phyloP scores from a whole-genome alignment of 2,329 filamentous ascomycete species.

The Fusarium tanahbumbuense region DNA sequence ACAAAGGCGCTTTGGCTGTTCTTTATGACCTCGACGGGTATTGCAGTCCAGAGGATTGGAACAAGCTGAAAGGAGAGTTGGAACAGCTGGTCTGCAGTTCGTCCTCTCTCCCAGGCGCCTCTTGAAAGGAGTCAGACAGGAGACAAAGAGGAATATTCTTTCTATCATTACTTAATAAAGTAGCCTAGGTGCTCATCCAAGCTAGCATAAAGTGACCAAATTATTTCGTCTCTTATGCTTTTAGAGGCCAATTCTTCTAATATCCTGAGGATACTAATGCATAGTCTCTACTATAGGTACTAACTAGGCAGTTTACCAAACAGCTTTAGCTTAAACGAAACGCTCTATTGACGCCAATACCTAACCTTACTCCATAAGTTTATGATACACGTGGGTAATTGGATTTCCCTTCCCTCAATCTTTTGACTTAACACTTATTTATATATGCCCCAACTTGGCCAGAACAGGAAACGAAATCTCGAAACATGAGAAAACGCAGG shows the following conservation, averaged over 20 bases:
- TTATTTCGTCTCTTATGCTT: too few species aligned
- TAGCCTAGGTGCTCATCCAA: too few species aligned
- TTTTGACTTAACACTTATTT: slow-evolving; percentile 6
- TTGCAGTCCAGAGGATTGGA: neutral
- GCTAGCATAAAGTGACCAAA: too few species aligned
- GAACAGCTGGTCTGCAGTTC: neutral
- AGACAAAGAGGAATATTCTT: neutral
- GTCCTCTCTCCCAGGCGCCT: neutral
- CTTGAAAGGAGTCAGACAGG: neutral
- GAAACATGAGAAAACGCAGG: neutral
- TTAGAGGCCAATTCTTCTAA: too few species aligned
- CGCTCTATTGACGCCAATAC: slow-evolving; percentile 43
- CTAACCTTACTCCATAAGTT: slow-evolving; percentile 43
- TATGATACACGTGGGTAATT: slow-evolving; percentile 42
- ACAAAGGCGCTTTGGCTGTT: neutral
- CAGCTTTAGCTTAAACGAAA: slow-evolving; percentile 29
- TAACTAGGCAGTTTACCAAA: neutral
- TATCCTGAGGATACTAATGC: neutral
- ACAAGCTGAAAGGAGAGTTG: neutral
- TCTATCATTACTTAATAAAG: neutral
- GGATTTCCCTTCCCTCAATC: slow-evolving; percentile 19
- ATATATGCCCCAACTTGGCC: slow-evolving; percentile 9
- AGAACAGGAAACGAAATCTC: slow-evolving; percentile 2
- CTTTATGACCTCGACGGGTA: neutral
- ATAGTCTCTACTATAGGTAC: neutral